Conservation (phyloP, 225 moss, liverwort and hornwort genomes). For the Thuidium tamariscinum region DNA sequence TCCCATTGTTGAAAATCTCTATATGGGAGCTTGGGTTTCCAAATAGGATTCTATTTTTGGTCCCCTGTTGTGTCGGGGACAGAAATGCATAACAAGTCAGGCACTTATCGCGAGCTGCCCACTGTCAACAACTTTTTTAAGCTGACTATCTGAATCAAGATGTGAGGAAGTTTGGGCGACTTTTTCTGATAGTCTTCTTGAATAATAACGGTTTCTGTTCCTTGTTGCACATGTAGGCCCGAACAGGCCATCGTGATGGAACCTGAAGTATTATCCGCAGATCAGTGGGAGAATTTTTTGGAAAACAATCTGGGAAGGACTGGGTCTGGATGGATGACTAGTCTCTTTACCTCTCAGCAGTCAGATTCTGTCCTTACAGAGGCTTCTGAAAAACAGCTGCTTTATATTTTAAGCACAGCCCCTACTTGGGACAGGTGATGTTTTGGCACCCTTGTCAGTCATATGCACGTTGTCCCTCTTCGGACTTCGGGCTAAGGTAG, state of each 20-base stretch:
- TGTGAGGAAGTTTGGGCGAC: background rate
- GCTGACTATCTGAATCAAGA: background rate
- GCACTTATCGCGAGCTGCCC: background rate
- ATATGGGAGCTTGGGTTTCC: background rate
- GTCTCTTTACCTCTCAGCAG: conserved; percentile 23
- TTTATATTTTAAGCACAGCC: conserved; percentile 54
- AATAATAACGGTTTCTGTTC: background rate
- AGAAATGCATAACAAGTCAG: background rate
- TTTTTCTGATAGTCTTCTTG: background rate
- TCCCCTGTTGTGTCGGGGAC: background rate
- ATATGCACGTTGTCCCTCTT: background rate
- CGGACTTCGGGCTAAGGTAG: background rate
- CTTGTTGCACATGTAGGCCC: conserved; percentile 24
- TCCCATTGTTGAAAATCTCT: background rate
- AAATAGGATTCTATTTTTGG: background rate
- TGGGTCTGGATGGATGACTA: conserved; percentile 46
- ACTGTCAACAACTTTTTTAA: background rate
- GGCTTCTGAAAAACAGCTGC: conserved; percentile 39
- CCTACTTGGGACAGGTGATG: conserved; percentile 80
- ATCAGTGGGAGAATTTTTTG: conserved; percentile 60
- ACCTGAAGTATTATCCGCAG: conserved; percentile 59
- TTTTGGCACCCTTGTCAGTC: background rate
- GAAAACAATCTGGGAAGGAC: conserved; percentile 34
- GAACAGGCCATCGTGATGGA: conserved; percentile 65
- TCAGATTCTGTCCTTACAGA: conserved; percentile 32